Base-by-base conservation (phyloP, 83 land plant genomes). In the Thuja plicata region DNA sequence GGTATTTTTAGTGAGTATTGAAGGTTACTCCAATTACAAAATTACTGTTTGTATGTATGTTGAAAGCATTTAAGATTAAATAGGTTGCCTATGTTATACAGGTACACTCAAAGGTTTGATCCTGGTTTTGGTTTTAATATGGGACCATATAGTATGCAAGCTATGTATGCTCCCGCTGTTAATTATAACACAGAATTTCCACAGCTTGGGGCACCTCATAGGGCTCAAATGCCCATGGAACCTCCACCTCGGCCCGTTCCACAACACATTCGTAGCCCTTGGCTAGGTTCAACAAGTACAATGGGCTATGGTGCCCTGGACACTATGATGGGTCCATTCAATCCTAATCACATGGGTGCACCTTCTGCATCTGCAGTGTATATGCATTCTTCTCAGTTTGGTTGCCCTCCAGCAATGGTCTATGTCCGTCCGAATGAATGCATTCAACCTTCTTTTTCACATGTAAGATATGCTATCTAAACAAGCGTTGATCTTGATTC, bases 101-200 rank as follows among this genome's bases (percentile, higher is more conserved):
- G 97, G 94, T 96, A 93, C 82, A 88, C 92, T 86, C 98, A 96
- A 81, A 92, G 98, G 80, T 96, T 95, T 94, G 98, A 96, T 89
- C 98, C 98, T 89, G 98, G 98, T 8, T 96, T 95, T 93, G 98
- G 98, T 17, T 94, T 94, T 82, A 95, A 76, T 88, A 80, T 90
- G 8, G 95, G 95, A 21, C 91, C 93, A n/a, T 94, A 94, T 89
- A 71, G 95, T n/a, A 88, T 96, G 84, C 97, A 96, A 62, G 94
- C 95, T 48, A 88, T 95, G 92, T 96, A 95, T 86, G 50, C 96
- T 24, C 97, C 97, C 55, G 92, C 94, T 24, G 46, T 95, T 32
- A 95, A 94, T 87, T 96, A 96, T 82, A 94, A 95, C 82, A 95
- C 96, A 38, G 96, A 96, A 84, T 96, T 96, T 87, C 97, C 98